A percentile compares a stretch with the other conserved stretches of the same genome.
These are phyloP conservation scores for Sequoia sempervirens DNA, from an alignment of 75 land plant genomes.

Conservation along the genomic window DNA sequence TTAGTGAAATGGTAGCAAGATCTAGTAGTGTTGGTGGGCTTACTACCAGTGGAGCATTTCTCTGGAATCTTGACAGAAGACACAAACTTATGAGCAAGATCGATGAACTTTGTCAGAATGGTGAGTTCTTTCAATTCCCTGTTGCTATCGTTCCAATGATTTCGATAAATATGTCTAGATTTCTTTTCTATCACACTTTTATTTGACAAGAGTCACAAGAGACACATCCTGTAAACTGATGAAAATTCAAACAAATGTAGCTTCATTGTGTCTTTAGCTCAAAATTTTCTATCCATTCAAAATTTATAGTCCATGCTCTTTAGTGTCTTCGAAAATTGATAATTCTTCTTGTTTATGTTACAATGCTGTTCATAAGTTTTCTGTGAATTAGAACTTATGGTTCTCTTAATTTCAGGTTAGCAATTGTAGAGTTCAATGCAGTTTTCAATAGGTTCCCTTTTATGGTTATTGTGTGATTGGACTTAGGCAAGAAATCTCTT, in stretches of 20 bases:
- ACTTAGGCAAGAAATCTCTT: background rate
- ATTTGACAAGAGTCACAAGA: background rate
- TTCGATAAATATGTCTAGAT: background rate
- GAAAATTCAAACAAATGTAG: background rate
- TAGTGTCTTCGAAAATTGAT: background rate
- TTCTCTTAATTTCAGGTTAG: background rate
- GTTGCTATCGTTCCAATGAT: background rate
- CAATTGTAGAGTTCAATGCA: background rate
- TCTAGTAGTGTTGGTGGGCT: conserved; percentile 11
- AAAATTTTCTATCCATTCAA: background rate
- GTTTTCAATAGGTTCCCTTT: background rate
- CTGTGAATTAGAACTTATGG: background rate
- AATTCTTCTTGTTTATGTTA: background rate
- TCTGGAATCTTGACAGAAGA: conserved; percentile 51
- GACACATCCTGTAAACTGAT: background rate
- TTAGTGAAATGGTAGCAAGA: conserved; percentile 36
- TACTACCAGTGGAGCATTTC: conserved; percentile 35
- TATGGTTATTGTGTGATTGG: background rate
- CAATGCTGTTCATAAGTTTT: background rate
- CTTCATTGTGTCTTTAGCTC: background rate
- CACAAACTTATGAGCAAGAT: conserved; percentile 37
- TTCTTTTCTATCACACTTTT: background rate
- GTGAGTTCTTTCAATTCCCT: conserved; percentile 7
- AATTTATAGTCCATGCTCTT: background rate
- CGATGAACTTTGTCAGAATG: conserved; percentile 20